Percentiles rank a stretch among this genome's conserved stretches.
These are phyloP conservation scores for Aureobasidium mangrovei DNA, from an alignment of 2,329 filamentous ascomycete species.

Conservation along the genomic window DNA sequence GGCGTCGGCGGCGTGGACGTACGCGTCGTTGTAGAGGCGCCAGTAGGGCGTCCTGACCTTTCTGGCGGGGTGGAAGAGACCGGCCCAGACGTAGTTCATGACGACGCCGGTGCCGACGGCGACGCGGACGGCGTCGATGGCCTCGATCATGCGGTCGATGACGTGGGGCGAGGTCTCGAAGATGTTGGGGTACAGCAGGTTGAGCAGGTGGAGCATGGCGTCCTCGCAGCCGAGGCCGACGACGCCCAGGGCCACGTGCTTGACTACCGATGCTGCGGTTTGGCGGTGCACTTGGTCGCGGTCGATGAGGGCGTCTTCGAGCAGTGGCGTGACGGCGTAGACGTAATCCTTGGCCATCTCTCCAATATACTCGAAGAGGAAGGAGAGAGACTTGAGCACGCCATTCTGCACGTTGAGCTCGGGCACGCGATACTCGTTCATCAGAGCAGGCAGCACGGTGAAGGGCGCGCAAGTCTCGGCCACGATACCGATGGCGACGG, in stretches of 20 bases:
- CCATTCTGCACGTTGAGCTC: constrained; percentile 98
- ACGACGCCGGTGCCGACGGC: constrained; percentile 85
- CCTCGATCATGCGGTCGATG: constrained; percentile 95
- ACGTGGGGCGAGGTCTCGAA: constrained; percentile 98
- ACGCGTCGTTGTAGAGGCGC: constrained; percentile 94
- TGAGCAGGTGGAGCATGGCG: constrained; percentile 95
- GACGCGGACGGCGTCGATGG: constrained; percentile 91
- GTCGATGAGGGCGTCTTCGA: constrained; percentile 95
- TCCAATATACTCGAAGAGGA: constrained; percentile 98
- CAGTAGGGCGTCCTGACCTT: constrained; percentile 95
- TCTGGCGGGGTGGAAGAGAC: constrained; percentile 89
- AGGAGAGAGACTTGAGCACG: constrained; percentile 91
- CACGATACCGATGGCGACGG: constrained; percentile 96
- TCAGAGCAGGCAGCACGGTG: constrained; percentile 93
- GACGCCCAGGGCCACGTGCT: constrained; percentile 95
- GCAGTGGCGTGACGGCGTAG: constrained; percentile 89
- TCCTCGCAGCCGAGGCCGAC: constrained; percentile 96
- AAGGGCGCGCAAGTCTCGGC: constrained; percentile 97
- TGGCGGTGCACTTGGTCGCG: constrained; percentile 96
- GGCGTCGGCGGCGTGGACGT: constrained; percentile 84
- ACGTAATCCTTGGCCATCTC: constrained; percentile 99
- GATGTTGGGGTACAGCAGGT: constrained; percentile 90
- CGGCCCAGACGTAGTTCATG: constrained; percentile 98
- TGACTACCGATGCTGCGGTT: constrained; percentile 92
- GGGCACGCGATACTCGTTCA: constrained; percentile 98